Conservation (phyloP, 495 filamentous ascomycete genomes). For the Hyphodiscus hymeniophilus region DNA sequence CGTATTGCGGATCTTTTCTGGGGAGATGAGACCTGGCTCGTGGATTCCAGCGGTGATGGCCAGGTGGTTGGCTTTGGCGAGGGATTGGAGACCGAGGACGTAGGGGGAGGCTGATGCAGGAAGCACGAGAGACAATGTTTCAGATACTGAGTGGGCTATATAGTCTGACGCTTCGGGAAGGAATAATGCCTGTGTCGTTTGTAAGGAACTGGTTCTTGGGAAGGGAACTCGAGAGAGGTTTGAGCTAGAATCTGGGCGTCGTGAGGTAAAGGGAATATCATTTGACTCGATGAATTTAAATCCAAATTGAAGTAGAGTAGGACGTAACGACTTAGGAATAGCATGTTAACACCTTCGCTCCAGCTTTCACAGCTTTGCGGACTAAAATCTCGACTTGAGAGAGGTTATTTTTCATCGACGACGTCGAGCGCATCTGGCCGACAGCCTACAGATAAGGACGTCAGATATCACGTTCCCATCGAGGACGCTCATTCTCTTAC, state of each 20-base stretch:
- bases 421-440: slow-evolving; percentile 76
- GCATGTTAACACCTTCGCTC: slow-evolving; percentile 55
- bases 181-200: slow-evolving; percentile 37
- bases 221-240: no score
- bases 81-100: slow-evolving; percentile 58
- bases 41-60: slow-evolving; percentile 84
- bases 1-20: slow-evolving; percentile 52
- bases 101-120: slow-evolving; percentile 49
- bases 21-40: slow-evolving; percentile 43
- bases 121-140: slow-evolving; percentile 55
- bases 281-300: no score
- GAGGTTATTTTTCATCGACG: slow-evolving; percentile 68
- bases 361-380: slow-evolving; percentile 58
- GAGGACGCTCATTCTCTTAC: background rate
- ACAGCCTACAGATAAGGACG: slow-evolving; percentile 54
- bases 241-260: no score
- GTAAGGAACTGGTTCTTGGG: background rate
- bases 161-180: slow-evolving; percentile 72
- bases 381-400: slow-evolving; percentile 62
- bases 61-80: slow-evolving; percentile 47
- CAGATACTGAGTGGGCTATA: slow-evolving; percentile 56
- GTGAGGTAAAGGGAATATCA: no score
- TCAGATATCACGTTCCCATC: no score
- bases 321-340: slow-evolving; percentile 2
- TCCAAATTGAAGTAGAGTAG: background rate